Evolutionary conservation across 176 grass and related monocot species (phyloP), one percentile per base, ranked within the genome.

Genomic region (Microstegium vimineum): DNA sequence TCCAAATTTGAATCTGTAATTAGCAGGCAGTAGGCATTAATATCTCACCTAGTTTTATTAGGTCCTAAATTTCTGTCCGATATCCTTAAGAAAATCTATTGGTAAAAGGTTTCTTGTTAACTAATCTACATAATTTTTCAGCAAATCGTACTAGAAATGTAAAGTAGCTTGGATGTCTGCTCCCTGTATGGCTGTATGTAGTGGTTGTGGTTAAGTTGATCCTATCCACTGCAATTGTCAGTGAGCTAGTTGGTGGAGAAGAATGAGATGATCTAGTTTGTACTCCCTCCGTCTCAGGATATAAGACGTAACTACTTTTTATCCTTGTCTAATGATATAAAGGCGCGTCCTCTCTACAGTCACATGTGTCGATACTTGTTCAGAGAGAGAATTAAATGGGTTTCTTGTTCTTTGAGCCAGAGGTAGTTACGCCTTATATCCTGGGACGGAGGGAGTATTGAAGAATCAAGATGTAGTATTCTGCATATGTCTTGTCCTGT

Each of bases 391-490:
- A n/a, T n/a, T n/a, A n/a, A n/a, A n/a, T n/a, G n/a, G n/a, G n/a
- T n/a, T n/a, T n/a, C n/a, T n/a, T n/a, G n/a, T n/a, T n/a, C n/a
- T n/a, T n/a, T n/a, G n/a, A n/a, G n/a, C n/a, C n/a, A n/a, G n/a
- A n/a, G n/a, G n/a, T n/a, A n/a, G n/a, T n/a, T n/a, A n/a, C n/a
- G n/a, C n/a, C n/a, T n/a, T n/a, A n/a, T n/a, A n/a, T n/a, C n/a
- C n/a, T n/a, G n/a, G n/a, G n/a, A n/a, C n/a, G n/a, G n/a, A n/a
- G n/a, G n/a, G n/a, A n/a, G n/a, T n/a, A 22, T 73, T 56, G 49
- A 81, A 85, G 13, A 28, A 71, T 56, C 20, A 71, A 62, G 6
- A 71, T 67, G 46, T 27, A 14, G 14, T 10, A 68, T 83, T 90
- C 0, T 26, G 46, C 60, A 59, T 38, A 31, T 8, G 27, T 79